Evolutionary conservation across 352 stramenopile genomes (phyloP).

Genomic region (Pythium periplocum): DNA sequence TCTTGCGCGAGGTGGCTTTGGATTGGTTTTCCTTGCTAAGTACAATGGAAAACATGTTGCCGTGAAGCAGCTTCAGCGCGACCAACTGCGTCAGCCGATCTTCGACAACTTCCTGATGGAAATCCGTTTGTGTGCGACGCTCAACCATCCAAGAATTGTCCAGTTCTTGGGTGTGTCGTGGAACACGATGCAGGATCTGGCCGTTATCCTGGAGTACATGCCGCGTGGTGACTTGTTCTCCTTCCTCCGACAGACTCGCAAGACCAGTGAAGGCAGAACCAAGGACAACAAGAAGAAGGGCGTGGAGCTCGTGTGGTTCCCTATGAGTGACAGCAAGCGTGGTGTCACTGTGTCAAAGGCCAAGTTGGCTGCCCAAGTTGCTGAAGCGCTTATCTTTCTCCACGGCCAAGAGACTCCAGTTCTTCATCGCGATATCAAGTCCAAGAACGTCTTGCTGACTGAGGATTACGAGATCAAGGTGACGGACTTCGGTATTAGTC

Average conservation of each 20-base stretch:
- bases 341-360: slow-evolving; percentile 1
- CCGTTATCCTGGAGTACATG: slow-evolving; percentile 30
- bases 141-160: slow-evolving; percentile 30
- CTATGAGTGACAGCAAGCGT: too few species aligned
- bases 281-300: too few species aligned
- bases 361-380: slow-evolving; percentile 10
- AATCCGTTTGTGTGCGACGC: slow-evolving; percentile 20
- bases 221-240: slow-evolving; percentile 21
- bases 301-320: too few species aligned
- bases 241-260: slow-evolving; percentile 15
- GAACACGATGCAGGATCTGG: slow-evolving; percentile 23
- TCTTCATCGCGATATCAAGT: slow-evolving; percentile 10
- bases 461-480: slow-evolving; percentile 16
- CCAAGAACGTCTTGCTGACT: slow-evolving; percentile 11
- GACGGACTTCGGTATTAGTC: slow-evolving; percentile 30
- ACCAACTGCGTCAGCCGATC: slow-evolving; percentile 13
- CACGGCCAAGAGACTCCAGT: slow-evolving; percentile 10
- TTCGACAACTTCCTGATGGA: slow-evolving; percentile 25
- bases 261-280: slow-evolving; percentile 4
- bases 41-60: slow-evolving; percentile 11
- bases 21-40: slow-evolving; percentile 16
- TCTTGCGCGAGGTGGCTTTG: slow-evolving; percentile 18
- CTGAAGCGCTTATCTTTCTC: slow-evolving; percentile 13
- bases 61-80: slow-evolving; percentile 22
- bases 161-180: slow-evolving; percentile 25